phyloP scores from a whole-genome alignment of 176 grass and related monocot genomes.

The Carex myosuroides region DNA sequence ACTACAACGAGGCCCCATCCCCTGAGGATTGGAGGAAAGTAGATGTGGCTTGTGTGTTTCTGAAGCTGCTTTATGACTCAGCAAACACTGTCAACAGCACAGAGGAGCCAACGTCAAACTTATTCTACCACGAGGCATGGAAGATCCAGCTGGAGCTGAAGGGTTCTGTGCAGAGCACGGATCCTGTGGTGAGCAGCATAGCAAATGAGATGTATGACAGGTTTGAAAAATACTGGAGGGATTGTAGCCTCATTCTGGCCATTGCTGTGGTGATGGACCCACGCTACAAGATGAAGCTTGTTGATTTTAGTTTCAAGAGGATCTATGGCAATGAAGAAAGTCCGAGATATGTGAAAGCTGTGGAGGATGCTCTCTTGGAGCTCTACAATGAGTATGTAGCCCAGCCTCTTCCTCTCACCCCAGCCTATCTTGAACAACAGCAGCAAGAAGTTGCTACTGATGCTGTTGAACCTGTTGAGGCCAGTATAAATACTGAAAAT shows the following conservation, averaged over 20 bases:
- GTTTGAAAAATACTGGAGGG: slow-evolving; percentile 49
- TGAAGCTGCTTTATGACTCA: slow-evolving; percentile 42
- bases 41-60: slow-evolving; percentile 28
- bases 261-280: slow-evolving; percentile 56
- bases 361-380: slow-evolving; percentile 31
- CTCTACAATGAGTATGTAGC: slow-evolving; percentile 34
- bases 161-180: slow-evolving; percentile 6
- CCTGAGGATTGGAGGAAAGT: slow-evolving; percentile 48
- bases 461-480: not conserved
- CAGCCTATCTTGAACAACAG: slow-evolving; percentile 17
- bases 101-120: slow-evolving; percentile 30
- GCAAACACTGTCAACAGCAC: slow-evolving; percentile 23
- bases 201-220: slow-evolving; percentile 29
- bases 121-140: slow-evolving; percentile 50
- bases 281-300: slow-evolving; percentile 41
- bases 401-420: slow-evolving; percentile 21
- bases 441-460: not conserved
- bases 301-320: slow-evolving; percentile 41
- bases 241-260: slow-evolving; percentile 44
- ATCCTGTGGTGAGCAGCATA: slow-evolving; percentile 29
- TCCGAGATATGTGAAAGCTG: slow-evolving; percentile 32
- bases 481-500: slow-evolving; percentile 2
- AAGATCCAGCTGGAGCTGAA: slow-evolving; percentile 30
- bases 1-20: slow-evolving; percentile 36
- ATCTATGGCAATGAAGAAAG: slow-evolving; percentile 31